Base-by-base conservation (phyloP, 2,329 filamentous ascomycete genomes). In the Monilinia laxa region DNA sequence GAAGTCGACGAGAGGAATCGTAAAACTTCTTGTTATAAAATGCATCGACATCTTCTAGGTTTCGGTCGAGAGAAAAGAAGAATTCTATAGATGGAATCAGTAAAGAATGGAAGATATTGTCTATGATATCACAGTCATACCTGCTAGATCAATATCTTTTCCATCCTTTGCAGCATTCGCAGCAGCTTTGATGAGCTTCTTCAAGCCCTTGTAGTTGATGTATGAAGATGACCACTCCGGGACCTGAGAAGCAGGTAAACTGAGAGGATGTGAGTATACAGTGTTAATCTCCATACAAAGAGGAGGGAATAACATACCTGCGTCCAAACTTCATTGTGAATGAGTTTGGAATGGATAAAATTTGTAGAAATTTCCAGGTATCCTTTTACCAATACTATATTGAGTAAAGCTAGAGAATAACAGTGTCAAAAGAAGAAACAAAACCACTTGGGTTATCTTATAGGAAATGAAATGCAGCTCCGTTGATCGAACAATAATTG, bases 11-110 rank as follows among this genome's bases (percentile, higher is more conserved):
- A 49, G 90, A 88, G 69, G 90, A 90, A 73, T 98, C 94, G 69
- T 87, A 85, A 75, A 93, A 92, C 77, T 97, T 97, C 78, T 93
- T 96, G 81, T 96, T 97, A 83, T 97, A 98, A 79, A 99, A 98
- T 62, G 87, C 86, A 79, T 97, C 93, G 77, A 99, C 94, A 79
- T 96, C 91, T 82, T 99, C 95, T 75, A 99, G 89, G 77, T 98
- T 97, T 74, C 95, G 91, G 77, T 99, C 95, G 78, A 99, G 88
- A 71, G 90, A 91, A 79, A 94, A 97, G 82, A 97, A 97, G 84
- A 99, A 97, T 79, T 93, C 95, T 97, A 81, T 74, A 52, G 52
- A 70, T 77, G 42, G 38, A 28, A 45, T 40, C 51, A 23, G 51
- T 70, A 72, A 66, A n/a, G 71, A 74, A 74, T 73, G 71, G 65